Evolutionary conservation across 331 rosid genomes (phyloP), one percentile per base, ranked within the genome.

Genomic region (Arachis monticola): DNA sequence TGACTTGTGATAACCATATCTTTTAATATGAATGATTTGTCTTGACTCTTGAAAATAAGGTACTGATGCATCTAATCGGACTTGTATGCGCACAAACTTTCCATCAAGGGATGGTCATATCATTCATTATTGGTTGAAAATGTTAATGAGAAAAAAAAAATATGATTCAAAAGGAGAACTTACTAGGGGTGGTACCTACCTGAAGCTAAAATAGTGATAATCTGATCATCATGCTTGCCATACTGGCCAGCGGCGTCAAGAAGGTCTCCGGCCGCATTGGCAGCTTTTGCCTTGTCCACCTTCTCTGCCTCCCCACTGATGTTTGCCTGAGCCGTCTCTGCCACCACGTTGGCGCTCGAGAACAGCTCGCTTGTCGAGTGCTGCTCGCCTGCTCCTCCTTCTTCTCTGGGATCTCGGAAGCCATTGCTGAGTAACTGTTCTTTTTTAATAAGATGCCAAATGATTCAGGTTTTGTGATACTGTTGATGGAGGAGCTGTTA

Each of bases 221-320:
- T 85, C 17, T 85, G 84, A 0, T 76, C 82, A 27, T 85, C 89
- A 9, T 89, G 68, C 13, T 88, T 85, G 0, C 87, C 98, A 63
- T 91, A 91, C 1, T 84, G 70, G 2, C 73, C 65, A 6, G 85
- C 90, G 0, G 85, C 97, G 0, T 64, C 91, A 1, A 93, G 88
- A 41, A 93, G 83, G 50, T 88, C 88, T 0, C 76, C 89, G 0
- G 93, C 86, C 0, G 98, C 94, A 0, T 55, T 89, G 0, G 98
- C 95, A 0, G 68, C 85, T 77, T 85, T 84, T 13, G 11, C 75
- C 66, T 87, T 93, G 79, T 89, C 98, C 1, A 88, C 66, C 7
- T 77, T 71, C 6, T 78, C 82, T 0, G 75, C 6, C 5, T 72
- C 84, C 8, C 78, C 63, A 60, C 73, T 10, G 0, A 81, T 3